Evolutionary conservation across 139 green algal genomes (phyloP).

Genomic region (Picochlorum costavermella): DNA sequence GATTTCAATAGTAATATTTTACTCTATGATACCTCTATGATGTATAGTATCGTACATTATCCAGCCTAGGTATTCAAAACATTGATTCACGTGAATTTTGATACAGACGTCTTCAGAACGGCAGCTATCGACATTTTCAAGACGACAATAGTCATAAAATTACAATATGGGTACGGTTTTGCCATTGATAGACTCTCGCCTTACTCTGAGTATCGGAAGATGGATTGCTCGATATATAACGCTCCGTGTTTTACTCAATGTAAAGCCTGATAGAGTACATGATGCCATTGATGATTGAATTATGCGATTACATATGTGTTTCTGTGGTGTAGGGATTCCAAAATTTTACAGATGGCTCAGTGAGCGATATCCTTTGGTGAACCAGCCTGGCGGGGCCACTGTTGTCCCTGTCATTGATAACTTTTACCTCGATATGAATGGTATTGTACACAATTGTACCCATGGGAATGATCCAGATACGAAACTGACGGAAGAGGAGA

Average conservation of each 20-base stretch:
- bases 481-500: constrained; percentile 76
- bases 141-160: too few relatives aligned
- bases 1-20: too few relatives aligned
- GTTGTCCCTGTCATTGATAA: constrained; percentile 75
- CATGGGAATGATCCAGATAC: constrained; percentile 74
- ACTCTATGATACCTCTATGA: too few relatives aligned
- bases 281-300: not conserved
- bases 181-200: too few relatives aligned
- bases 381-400: constrained; percentile 62
- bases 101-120: too few relatives aligned
- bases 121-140: too few relatives aligned
- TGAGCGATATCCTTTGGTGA: constrained; percentile 90
- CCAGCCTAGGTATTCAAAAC: too few relatives aligned
- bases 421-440: constrained; percentile 94
- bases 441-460: constrained; percentile 94
- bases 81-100: too few relatives aligned
- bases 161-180: too few relatives aligned
- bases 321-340: constrained; percentile 70
- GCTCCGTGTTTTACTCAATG: not conserved
- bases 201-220: too few relatives aligned
- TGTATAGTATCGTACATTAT: too few relatives aligned
- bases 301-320: not conserved
- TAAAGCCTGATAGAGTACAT: not conserved
- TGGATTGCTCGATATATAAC: too few relatives aligned
- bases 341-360: constrained; percentile 95